Evolutionary conservation across 257 asterid species (phyloP).

Genomic region (Nicotiana tabacum): DNA sequence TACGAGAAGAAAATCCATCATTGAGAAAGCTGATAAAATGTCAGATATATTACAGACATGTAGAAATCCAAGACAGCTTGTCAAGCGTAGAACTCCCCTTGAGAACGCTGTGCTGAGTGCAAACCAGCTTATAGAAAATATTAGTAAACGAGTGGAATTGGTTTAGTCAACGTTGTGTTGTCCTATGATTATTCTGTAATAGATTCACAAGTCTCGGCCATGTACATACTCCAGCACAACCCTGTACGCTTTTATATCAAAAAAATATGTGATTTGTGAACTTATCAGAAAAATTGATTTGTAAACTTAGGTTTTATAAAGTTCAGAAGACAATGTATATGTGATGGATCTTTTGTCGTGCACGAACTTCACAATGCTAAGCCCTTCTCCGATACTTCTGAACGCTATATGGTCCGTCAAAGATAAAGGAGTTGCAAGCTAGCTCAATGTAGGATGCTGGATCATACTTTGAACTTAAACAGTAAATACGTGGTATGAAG

Average conservation of each 20-base stretch:
- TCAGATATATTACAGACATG: conserved; percentile 60
- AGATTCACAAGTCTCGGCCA: background rate
- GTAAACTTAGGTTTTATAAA: background rate
- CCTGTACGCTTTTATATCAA: background rate
- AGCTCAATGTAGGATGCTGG: background rate
- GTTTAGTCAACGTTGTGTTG: background rate
- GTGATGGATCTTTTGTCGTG: background rate
- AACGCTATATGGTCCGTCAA: background rate
- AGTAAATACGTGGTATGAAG: background rate
- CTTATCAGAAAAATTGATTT: background rate
- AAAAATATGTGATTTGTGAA: background rate
- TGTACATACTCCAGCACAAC: background rate
- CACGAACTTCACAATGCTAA: background rate
- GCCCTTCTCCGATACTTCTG: background rate
- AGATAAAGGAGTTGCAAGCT: background rate
- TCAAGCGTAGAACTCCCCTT: conserved; percentile 29
- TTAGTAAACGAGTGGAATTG: conserved; percentile 21
- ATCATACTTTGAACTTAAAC: background rate
- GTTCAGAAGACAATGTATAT: background rate
- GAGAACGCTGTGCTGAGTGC: conserved; percentile 37
- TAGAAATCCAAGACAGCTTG: conserved; percentile 45
- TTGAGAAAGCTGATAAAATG: conserved; percentile 61
- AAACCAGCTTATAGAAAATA: conserved; percentile 28
- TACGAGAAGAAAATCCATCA: conserved; percentile 39
- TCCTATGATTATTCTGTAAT: background rate